Base-by-base conservation (phyloP, 805 yeast genomes). In the Metschnikowia bowlesiae region DNA sequence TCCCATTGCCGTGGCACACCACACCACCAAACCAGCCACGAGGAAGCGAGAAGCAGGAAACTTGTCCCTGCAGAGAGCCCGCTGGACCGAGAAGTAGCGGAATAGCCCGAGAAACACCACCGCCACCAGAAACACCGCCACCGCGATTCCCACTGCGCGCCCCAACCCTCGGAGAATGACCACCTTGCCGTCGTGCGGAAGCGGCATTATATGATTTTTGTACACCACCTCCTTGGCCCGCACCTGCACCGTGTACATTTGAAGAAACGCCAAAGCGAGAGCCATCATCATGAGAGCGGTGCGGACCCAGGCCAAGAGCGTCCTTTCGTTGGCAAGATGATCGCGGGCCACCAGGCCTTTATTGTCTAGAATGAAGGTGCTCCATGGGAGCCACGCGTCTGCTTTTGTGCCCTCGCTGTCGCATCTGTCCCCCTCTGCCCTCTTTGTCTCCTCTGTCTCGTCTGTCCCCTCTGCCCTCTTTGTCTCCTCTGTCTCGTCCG, bases 291-390 rank as follows among this genome's bases (percentile, higher is more conserved):
- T 77, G 38, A 83, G 63, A 2, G 84, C 79, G 0, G 87, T 82
- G 41, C 87, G 68, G 31, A 82, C 62, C 87, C 87, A 83, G 0
- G 87, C 85, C 10, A 83, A 63, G 50, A 79, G 82, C 1, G 87
- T 82, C 58, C 87, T 67, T 55, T 83, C 87, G 43, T 81, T 81
- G 9, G 87, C 87, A 69, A 83, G 62, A 49, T 71, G 74, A 55
- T 71, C 76, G 44, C 75, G 56, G 3, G 76, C 76, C 6, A 65
- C 68, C 16, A 70, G 62, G 13, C 69, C 71, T 9, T 53, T 51
- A 50, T 71, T 71, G 11, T 62, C 60, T 1, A 70, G 51, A 3
- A 57, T 36, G 2, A 60, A 53, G 8, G 51, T 26, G 5, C 10
- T 30, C 32, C 10, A 10, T 7, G 3, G 9, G 31, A 29, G 10